phyloP scores from a whole-genome alignment of 805 yeast species.

The Candida nitratophila region DNA sequence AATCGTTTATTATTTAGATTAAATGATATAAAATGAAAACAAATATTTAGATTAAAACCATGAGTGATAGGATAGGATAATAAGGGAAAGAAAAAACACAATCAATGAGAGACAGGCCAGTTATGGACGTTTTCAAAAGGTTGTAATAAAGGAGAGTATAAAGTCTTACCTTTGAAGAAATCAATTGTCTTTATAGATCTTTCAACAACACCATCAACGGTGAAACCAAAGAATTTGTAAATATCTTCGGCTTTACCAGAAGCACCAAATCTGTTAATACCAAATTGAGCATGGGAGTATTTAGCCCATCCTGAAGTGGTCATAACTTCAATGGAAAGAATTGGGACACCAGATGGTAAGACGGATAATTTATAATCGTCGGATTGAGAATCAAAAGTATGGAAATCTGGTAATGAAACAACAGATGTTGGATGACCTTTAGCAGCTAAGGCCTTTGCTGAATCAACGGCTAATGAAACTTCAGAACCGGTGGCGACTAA shows the following conservation, averaged over 20 bases:
- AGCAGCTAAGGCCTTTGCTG: slow-evolving; percentile 62
- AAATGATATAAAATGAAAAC: too few relatives aligned
- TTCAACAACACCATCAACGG: slow-evolving; percentile 85
- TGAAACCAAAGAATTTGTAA: slow-evolving; percentile 82
- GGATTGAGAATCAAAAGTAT: slow-evolving; percentile 80
- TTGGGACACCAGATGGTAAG: slow-evolving; percentile 92
- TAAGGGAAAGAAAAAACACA: too few relatives aligned
- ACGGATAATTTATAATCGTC: slow-evolving; percentile 76
- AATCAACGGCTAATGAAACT: slow-evolving; percentile 74
- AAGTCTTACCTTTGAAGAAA: slow-evolving; percentile 71
- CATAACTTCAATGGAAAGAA: slow-evolving; percentile 89
- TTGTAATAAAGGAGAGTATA: slow-evolving; percentile 69
- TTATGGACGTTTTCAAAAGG: slow-evolving; percentile 49
- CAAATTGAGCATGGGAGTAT: slow-evolving; percentile 95
- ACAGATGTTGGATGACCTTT: slow-evolving; percentile 70
- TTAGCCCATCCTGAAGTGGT: slow-evolving; percentile 88
- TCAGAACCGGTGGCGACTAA: slow-evolving; percentile 94
- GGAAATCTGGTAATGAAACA: slow-evolving; percentile 91
- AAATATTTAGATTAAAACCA: too few relatives aligned
- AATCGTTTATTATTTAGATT: neutral
- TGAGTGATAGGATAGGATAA: too few relatives aligned
- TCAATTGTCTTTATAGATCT: slow-evolving; percentile 75
- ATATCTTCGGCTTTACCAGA: slow-evolving; percentile 84
- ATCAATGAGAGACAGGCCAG: slow-evolving; percentile 5
- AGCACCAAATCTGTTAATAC: slow-evolving; percentile 93